Percentiles rank a stretch among this genome's conserved stretches.
Evolutionary conservation across 805 yeast species (phyloP).

Genomic region (Candida maltosa): DNA sequence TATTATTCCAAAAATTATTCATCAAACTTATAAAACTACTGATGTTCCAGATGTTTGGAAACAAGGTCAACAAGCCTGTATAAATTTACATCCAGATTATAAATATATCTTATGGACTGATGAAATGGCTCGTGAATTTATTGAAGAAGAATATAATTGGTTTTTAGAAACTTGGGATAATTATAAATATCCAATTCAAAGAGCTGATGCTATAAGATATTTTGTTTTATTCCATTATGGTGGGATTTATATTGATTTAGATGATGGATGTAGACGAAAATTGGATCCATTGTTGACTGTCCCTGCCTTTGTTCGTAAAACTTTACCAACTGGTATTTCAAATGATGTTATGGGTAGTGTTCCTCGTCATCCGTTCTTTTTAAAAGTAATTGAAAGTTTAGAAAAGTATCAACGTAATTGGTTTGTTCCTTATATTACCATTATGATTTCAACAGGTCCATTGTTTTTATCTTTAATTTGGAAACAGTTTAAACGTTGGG

Average conservation of each 20-base stretch:
- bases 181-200: slow-evolving; percentile 76
- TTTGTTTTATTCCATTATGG: slow-evolving; percentile 82
- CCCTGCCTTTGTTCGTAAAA: slow-evolving; percentile 84
- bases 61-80: slow-evolving; percentile 71
- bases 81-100: slow-evolving; percentile 81
- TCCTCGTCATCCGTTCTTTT: slow-evolving; percentile 83
- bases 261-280: slow-evolving; percentile 78
- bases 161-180: slow-evolving; percentile 73
- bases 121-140: slow-evolving; percentile 73
- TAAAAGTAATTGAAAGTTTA: slow-evolving; percentile 63
- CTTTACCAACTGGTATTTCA: slow-evolving; percentile 86
- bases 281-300: slow-evolving; percentile 78
- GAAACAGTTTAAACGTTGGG: slow-evolving; percentile 84
- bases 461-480: slow-evolving; percentile 80
- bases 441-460: slow-evolving; percentile 93
- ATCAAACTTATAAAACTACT: slow-evolving; percentile 83
- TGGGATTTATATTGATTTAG: slow-evolving; percentile 87
- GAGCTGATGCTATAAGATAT: slow-evolving; percentile 90
- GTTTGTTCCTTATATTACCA: slow-evolving; percentile 84
- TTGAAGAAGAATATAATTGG: slow-evolving; percentile 81
- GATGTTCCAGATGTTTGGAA: slow-evolving; percentile 81
- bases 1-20: slow-evolving; percentile 84
- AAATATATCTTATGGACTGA: slow-evolving; percentile 91
- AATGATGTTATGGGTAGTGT: slow-evolving; percentile 91
- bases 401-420: slow-evolving; percentile 63